A percentile compares a stretch with the other conserved stretches of the same genome.
phyloP scores from a whole-genome alignment of 345 rosid species.

The Arabis hirsuta region DNA sequence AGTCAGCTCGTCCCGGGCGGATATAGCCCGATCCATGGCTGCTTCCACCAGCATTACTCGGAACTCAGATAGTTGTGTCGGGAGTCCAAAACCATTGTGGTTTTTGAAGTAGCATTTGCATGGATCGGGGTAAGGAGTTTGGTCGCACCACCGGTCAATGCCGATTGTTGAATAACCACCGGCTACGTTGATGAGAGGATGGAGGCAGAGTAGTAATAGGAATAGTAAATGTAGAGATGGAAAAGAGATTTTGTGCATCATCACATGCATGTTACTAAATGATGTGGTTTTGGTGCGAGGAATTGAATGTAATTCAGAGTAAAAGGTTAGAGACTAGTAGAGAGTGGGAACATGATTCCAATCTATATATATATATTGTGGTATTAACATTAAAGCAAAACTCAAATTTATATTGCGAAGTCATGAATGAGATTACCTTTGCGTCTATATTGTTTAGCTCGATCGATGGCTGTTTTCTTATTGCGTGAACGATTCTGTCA shows the following conservation, averaged over 20 bases:
- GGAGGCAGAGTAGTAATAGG: slow-evolving; percentile 35
- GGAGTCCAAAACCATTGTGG: slow-evolving; percentile 36
- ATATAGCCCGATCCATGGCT: slow-evolving; percentile 59
- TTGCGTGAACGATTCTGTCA: slow-evolving; percentile 39
- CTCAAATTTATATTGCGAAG: slow-evolving; percentile 6
- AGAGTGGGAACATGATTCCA: slow-evolving; percentile 23
- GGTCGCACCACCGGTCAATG: slow-evolving; percentile 69
- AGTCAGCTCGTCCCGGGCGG: slow-evolving; percentile 41
- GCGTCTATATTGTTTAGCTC: slow-evolving; percentile 1
- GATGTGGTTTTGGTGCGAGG: slow-evolving; percentile 22
- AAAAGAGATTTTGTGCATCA: slow-evolving; percentile 25
- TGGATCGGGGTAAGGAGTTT: slow-evolving; percentile 77
- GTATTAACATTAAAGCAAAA: slow-evolving; percentile 9
- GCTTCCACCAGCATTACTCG: slow-evolving; percentile 54
- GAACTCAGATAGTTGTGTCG: slow-evolving; percentile 54
- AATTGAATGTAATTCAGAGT: neutral
- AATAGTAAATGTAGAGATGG: slow-evolving; percentile 35
- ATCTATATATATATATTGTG: slow-evolving; percentile 16
- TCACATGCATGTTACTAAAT: slow-evolving; percentile 6
- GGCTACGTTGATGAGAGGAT: slow-evolving; percentile 31
- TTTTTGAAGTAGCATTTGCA: slow-evolving; percentile 58
- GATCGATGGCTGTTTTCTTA: slow-evolving; percentile 16
- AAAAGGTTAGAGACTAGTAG: slow-evolving; percentile 25
- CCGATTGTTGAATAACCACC: slow-evolving; percentile 19
- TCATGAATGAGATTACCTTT: slow-evolving; percentile 24